A percentile compares a stretch with the other conserved stretches of the same genome.
phyloP scores from a whole-genome alignment of 129 eudicot genomes.

The Silybum marianum region DNA sequence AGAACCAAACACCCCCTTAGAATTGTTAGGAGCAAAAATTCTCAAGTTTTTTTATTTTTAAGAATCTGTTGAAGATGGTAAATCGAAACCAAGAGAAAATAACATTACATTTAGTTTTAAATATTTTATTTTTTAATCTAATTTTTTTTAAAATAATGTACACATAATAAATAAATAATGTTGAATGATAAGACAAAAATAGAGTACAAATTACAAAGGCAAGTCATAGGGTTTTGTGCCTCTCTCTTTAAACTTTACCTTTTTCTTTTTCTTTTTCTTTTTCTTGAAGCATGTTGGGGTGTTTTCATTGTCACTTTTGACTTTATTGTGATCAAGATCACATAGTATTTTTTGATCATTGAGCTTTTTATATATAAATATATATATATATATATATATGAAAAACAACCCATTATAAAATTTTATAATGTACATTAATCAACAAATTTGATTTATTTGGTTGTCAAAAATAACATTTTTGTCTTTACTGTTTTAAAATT shows the following conservation, averaged over 20 bases:
- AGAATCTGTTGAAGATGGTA: not conserved
- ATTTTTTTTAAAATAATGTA: not conserved
- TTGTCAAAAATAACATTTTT: no score
- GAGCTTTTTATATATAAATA: conserved; percentile 20
- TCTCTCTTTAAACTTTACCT: conserved; percentile 34
- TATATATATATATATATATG: no score
- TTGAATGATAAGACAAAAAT: conserved; percentile 41
- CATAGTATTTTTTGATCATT: conserved; percentile 37
- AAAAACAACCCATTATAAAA: no score
- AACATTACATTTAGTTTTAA: not conserved
- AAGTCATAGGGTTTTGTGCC: conserved; percentile 56
- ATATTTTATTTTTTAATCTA: not conserved
- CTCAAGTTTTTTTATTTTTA: no score
- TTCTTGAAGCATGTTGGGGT: conserved; percentile 49
- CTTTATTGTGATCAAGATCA: conserved; percentile 48
- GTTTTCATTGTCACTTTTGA: conserved; percentile 67
- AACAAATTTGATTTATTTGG: no score
- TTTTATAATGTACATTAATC: no score
- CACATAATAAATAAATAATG: conserved; percentile 18
- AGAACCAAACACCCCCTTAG: no score
- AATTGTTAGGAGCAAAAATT: no score
- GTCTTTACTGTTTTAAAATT: no score
- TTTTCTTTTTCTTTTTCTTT: conserved; percentile 39
- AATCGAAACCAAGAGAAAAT: not conserved
- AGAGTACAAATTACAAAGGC: conserved; percentile 27